Evolutionary conservation across 164 flowering plant species (phyloP).

Genomic region (Sextonia rubra): DNA sequence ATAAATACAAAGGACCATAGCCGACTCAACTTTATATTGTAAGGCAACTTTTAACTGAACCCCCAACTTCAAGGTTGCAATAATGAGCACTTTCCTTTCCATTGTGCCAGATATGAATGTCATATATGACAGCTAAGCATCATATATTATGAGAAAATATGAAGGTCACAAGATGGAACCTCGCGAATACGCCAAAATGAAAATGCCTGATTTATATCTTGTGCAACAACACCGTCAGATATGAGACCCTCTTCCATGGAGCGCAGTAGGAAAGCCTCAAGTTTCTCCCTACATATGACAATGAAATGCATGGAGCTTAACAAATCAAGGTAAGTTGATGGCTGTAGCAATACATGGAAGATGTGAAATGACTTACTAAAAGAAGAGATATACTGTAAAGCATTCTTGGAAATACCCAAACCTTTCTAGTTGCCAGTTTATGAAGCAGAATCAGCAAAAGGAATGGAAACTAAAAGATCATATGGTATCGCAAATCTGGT

Average conservation of each 20-base stretch:
- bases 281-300: slow-evolving; percentile 65
- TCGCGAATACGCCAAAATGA: slow-evolving; percentile 96
- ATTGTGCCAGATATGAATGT: too few species aligned
- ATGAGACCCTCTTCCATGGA: slow-evolving; percentile 79
- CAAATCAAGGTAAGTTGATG: neutral
- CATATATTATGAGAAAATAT: neutral
- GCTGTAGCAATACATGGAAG: neutral
- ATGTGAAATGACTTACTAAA: neutral
- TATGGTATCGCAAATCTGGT: too few species aligned
- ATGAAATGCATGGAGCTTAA: slow-evolving; percentile 7
- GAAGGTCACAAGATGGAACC: slow-evolving; percentile 34
- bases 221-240: slow-evolving; percentile 88
- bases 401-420: neutral
- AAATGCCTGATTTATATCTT: slow-evolving; percentile 83
- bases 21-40: too few species aligned
- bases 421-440: neutral
- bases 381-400: neutral
- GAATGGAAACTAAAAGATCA: too few species aligned
- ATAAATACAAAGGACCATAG: too few species aligned
- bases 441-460: neutral
- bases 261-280: slow-evolving; percentile 73
- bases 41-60: too few species aligned
- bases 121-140: too few species aligned
- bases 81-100: too few species aligned
- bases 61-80: too few species aligned